These are phyloP conservation scores for Chionographis japonica DNA, from an alignment of 106 monocot genomes.

Conservation along the genomic window DNA sequence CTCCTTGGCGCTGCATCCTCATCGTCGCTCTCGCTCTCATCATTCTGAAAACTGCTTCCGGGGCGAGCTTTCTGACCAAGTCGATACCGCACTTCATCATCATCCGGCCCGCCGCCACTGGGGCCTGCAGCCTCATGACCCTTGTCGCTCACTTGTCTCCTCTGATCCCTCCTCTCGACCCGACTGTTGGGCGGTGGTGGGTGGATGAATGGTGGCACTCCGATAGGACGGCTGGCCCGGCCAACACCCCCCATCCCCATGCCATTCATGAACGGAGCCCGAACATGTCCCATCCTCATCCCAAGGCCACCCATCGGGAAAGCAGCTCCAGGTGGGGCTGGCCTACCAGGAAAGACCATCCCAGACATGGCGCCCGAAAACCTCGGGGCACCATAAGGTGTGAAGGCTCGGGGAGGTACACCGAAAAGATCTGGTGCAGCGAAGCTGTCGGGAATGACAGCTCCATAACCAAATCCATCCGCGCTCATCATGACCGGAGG, in stretches of 20 bases:
- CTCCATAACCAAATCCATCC: slow-evolving; percentile 64
- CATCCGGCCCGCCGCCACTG: slow-evolving; percentile 5
- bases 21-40: slow-evolving; percentile 89
- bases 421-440: slow-evolving; percentile 60
- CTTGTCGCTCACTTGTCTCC: slow-evolving; percentile 42
- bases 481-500: slow-evolving; percentile 88
- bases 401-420: slow-evolving; percentile 54
- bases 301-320: slow-evolving; percentile 59
- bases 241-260: slow-evolving; percentile 43
- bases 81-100: slow-evolving; percentile 24
- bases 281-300: slow-evolving; percentile 83
- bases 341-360: slow-evolving; percentile 49
- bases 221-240: slow-evolving; percentile 55
- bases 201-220: slow-evolving; percentile 43
- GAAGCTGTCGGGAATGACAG: slow-evolving; percentile 38
- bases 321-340: slow-evolving; percentile 43
- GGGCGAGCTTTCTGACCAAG: slow-evolving; percentile 17
- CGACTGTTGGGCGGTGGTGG: slow-evolving; percentile 29
- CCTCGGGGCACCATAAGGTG: slow-evolving; percentile 65
- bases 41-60: slow-evolving; percentile 27
- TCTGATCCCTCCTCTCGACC: slow-evolving; percentile 57
- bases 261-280: slow-evolving; percentile 68
- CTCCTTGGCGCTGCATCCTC: slow-evolving; percentile 72
- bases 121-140: slow-evolving; percentile 29
- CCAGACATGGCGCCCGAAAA: slow-evolving; percentile 35